phyloP scores from a whole-genome alignment of 176 grass and related monocot genomes.

The Rhynchospora tenuis region DNA sequence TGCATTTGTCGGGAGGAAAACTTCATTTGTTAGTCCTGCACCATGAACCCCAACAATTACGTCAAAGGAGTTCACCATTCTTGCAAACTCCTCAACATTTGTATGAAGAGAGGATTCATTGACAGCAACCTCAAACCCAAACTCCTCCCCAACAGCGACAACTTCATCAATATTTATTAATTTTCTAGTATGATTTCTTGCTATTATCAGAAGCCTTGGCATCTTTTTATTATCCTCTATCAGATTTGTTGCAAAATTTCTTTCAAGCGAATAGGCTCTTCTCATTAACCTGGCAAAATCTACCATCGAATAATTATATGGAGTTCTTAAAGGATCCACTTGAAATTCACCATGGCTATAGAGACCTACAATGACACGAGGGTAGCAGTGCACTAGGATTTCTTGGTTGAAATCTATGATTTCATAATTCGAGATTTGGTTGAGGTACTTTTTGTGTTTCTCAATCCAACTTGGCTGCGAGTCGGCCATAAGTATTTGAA shows the following conservation, averaged over 20 bases:
- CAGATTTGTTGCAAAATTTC: slow-evolving; percentile 18
- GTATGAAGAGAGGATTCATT: slow-evolving; percentile 53
- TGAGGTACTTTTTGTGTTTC: slow-evolving; percentile 42
- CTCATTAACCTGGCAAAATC: slow-evolving; percentile 61
- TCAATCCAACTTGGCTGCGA: slow-evolving; percentile 47
- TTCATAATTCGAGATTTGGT: slow-evolving; percentile 51
- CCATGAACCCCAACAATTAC: slow-evolving; percentile 73
- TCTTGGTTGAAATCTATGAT: slow-evolving; percentile 63
- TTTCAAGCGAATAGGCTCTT: slow-evolving; percentile 38
- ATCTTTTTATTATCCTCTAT: slow-evolving; percentile 30
- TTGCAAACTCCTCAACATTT: slow-evolving; percentile 42
- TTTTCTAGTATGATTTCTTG: slow-evolving; percentile 45
- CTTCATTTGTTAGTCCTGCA: slow-evolving; percentile 57
- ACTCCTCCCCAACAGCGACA: slow-evolving; percentile 30
- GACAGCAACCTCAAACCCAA: slow-evolving; percentile 63
- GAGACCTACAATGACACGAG: slow-evolving; percentile 46
- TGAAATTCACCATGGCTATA: slow-evolving; percentile 57
- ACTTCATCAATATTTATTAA: slow-evolving; percentile 58
- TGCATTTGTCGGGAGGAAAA: slow-evolving; percentile 62
- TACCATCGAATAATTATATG: slow-evolving; percentile 36
- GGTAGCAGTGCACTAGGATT: slow-evolving; percentile 57
- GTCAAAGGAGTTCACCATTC: slow-evolving; percentile 58
- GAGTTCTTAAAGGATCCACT: slow-evolving; percentile 41
- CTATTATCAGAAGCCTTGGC: slow-evolving; percentile 62
- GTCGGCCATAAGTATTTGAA: slow-evolving; percentile 45